These are phyloP conservation scores for Mrakia blollopis DNA, from an alignment of 768 basidiomycete species.

Conservation along the genomic window DNA sequence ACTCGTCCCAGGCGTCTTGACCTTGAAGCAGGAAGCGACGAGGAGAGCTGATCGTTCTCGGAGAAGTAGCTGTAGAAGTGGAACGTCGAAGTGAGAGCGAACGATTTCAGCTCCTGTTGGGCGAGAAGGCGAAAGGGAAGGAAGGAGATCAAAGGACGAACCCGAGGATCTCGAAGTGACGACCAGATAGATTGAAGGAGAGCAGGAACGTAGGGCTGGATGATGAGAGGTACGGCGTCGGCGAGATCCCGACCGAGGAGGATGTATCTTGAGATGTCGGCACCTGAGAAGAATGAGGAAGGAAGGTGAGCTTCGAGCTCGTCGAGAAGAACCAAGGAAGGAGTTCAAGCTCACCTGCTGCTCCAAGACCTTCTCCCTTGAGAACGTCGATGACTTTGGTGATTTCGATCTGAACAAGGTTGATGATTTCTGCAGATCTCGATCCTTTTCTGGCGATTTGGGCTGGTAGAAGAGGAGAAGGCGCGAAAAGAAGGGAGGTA, in stretches of 20 bases:
- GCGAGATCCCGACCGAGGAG: conserved; percentile 92
- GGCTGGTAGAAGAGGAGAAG: neutral
- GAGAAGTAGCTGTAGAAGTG: neutral
- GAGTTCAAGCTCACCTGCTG: conserved; percentile 50
- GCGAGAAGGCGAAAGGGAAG: neutral
- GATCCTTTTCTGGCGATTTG: conserved; percentile 24
- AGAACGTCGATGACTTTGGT: conserved; percentile 15
- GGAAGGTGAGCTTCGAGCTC: neutral
- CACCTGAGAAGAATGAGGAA: conserved; percentile 38
- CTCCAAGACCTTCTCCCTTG: conserved; percentile 50
- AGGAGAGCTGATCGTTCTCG: conserved; percentile 26
- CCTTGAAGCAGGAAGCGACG: conserved; percentile 17
- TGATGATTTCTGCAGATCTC: conserved; percentile 19
- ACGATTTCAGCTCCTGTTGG: neutral
- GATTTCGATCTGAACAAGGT: conserved; percentile 18
- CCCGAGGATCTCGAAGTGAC: conserved; percentile 78
- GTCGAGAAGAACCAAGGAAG: neutral
- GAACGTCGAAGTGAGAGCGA: too few relatives aligned
- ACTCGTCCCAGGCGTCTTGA: conserved; percentile 14
- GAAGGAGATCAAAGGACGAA: conserved; percentile 39
- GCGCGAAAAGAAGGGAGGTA: neutral
- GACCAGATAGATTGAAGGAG: conserved; percentile 91
- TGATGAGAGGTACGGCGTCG: conserved; percentile 75
- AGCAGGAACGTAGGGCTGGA: conserved; percentile 77
- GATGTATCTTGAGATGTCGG: conserved; percentile 80